These are phyloP conservation scores for Ballota nigra DNA, from an alignment of 257 asterid species.

Conservation along the genomic window DNA sequence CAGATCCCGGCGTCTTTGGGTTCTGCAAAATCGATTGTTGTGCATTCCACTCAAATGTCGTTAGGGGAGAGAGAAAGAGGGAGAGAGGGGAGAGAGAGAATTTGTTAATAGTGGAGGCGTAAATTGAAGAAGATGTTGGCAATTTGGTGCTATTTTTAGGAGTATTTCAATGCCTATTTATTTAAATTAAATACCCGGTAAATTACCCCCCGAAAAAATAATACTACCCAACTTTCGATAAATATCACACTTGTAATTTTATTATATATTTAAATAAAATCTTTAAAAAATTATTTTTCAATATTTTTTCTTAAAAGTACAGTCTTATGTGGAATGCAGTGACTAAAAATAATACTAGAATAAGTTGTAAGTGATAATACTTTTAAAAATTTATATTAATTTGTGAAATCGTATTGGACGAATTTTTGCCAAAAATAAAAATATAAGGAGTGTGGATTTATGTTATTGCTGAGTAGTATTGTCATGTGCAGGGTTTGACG, in stretches of 20 bases:
- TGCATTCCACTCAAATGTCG: constrained; percentile 23
- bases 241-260: too few species aligned
- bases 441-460: constrained; percentile 11
- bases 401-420: too few species aligned
- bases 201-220: too few species aligned
- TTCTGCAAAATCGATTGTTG: constrained; percentile 36
- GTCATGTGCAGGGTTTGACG: constrained; percentile 32
- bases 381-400: too few species aligned
- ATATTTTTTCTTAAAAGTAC: too few species aligned
- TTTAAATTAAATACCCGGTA: too few species aligned
- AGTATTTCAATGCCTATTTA: constrained; percentile 9
- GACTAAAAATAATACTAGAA: too few species aligned
- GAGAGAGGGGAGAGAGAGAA: constrained; percentile 28
- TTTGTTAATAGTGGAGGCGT: constrained; percentile 23
- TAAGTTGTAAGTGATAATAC: too few species aligned
- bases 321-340: too few species aligned
- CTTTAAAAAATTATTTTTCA: too few species aligned
- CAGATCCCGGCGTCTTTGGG: constrained; percentile 60
- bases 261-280: too few species aligned
- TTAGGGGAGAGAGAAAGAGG: constrained; percentile 14
- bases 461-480: constrained; percentile 29
- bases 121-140: constrained; percentile 35
- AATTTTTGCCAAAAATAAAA: neutral
- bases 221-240: too few species aligned
- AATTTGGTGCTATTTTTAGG: constrained; percentile 27